phyloP scores from a whole-genome alignment of 1,284 basidiomycete genomes.

The Mycosarcoma maydis region DNA sequence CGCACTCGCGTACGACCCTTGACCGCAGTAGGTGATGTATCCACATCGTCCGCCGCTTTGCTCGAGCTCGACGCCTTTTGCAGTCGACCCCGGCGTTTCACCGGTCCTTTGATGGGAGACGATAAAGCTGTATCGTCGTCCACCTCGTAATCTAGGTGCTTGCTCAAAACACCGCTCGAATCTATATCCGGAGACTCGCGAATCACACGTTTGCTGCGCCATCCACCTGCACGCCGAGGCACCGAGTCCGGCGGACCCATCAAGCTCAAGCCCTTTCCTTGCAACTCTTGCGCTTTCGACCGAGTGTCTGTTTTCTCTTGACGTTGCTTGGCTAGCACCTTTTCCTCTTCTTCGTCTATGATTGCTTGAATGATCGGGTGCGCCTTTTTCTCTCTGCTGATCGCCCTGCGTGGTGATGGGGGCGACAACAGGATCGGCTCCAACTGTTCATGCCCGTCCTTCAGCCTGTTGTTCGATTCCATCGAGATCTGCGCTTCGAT shows the following conservation, averaged over 20 bases:
- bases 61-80: conserved; percentile 14
- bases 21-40: conserved; percentile 21
- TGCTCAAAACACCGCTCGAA: background rate
- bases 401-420: background rate
- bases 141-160: background rate
- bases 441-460: too few relatives aligned
- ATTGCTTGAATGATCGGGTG: conserved; percentile 16
- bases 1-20: conserved; percentile 12
- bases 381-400: too few relatives aligned
- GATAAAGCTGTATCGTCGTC: conserved; percentile 20
- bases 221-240: conserved; percentile 24
- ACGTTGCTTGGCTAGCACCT: background rate
- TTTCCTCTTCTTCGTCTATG: conserved; percentile 6
- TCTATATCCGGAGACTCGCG: conserved; percentile 22
- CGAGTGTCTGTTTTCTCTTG: too few relatives aligned
- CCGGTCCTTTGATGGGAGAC: conserved; percentile 36
- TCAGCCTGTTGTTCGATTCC: background rate
- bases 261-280: too few relatives aligned
- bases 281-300: too few relatives aligned
- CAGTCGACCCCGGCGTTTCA: conserved; percentile 19
- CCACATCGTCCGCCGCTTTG: background rate
- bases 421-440: conserved; percentile 1
- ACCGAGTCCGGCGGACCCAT: conserved; percentile 47
- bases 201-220: conserved; percentile 17
- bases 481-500: too few relatives aligned